Evolutionary conservation across 202 grass and related monocot species (phyloP), one percentile per base, ranked within the genome.

Genomic region (Carex arenaria): DNA sequence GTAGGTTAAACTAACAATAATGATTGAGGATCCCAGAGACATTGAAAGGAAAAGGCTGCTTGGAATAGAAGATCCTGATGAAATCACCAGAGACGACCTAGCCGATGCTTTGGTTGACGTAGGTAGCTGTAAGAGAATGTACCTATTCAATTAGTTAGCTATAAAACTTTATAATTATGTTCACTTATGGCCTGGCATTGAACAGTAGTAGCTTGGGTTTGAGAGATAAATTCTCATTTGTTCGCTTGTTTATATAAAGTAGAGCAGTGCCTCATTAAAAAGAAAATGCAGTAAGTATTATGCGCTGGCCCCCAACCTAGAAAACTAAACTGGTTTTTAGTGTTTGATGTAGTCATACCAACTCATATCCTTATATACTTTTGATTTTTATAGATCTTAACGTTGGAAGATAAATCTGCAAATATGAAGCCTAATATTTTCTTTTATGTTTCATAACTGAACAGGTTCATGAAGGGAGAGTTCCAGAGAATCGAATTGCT

Each of bases 21-120:
- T 96, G 93, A 99, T 99, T 17, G 96, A 99, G 96, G 93, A 96
- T 81, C 96, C 96, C 69, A 96, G 96, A 84, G 91, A 99, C 84
- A 78, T 94, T 70, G 96, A 94, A 79, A 85, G 96, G 40, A 96
- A 96, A 79, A 90, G 89, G 74, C 80, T 93, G 78, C 93, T 99
- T 84, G 91, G 88, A 43, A 96, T 96, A 86, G 93, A 98, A 81
- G 95, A 95, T 72, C 86, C 90, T 47, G 89, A 96, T 79, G 91
- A 95, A 71, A 40, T 99, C 74, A 91, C 93, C 34, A 90, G 85
- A 87, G 96, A 95, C 82, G 93, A 99, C 49, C 86, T 99, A 77
- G 93, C 88, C 56, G 91, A 92, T 84, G 88, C 89, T 82, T 84
- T 99, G 88, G 91, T 86, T 67, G 93, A 94, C 85, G 93, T 99